Base-by-base conservation (phyloP, 2,329 filamentous ascomycete species). In the Aspergillus pseudotamarii region DNA sequence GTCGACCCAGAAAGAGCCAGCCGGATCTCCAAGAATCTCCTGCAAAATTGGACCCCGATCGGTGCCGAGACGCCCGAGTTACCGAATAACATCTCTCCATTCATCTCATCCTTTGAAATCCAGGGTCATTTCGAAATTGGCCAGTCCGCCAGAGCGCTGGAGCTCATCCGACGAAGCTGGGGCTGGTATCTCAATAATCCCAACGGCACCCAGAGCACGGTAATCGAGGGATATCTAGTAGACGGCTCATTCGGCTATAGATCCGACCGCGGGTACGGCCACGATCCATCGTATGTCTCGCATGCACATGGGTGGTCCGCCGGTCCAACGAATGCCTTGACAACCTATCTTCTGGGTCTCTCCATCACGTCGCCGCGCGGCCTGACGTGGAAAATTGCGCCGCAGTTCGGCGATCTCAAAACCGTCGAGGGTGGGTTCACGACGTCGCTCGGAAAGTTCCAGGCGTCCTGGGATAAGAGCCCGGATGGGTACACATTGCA, bases 231-330 rank as follows among this genome's bases (percentile, higher is more conserved):
- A 0, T 88, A 87, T 63, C 78, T 86, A 1, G 73, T 72, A 0
- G 81, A 89, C 65, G 86, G 85, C 3, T 83, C 78, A 0, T 90
- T 86, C 66, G 84, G 82, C 2, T 90, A 89, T 69, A 79, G 86
- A 2, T 79, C 77, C 36, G 76, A 81, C 55, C 73, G 81, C 8
- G 86, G 85, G 0, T 88, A 89, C 32, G 9, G 36, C 9, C 14
- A 58, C 46, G 60, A 62, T 12, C 55, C 57, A n/a, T 62, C 60
- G 21, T 62, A 62, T 32, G 56, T 62, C 5, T 62, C 60, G 30
- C 60, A 62, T 41, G 60, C 80, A 1, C 80, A 82, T 61, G 79
- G 80, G 1, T 82, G 80, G 80, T 79, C 76, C 10, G 71, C 75
- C 1, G 79, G 79, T 9, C 80, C 80, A 1, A 81, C 79, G 2